phyloP scores from a whole-genome alignment of 129 eudicot genomes.

The Scalesia atractyloides region DNA sequence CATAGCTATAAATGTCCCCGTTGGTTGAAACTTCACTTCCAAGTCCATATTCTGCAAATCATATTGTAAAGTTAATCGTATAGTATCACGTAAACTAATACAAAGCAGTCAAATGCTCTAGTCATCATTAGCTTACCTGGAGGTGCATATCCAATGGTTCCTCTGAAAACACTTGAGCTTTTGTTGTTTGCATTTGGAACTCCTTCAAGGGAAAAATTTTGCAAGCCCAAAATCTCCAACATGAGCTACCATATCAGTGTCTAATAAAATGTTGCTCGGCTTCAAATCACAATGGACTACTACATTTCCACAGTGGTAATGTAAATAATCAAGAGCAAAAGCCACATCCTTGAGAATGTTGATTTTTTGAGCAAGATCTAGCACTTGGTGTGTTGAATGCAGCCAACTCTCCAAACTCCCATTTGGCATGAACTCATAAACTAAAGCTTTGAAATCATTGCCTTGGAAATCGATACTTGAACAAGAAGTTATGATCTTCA shows the following conservation, averaged over 20 bases:
- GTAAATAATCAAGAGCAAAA: conserved; percentile 42
- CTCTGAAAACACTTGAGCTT: conserved; percentile 22
- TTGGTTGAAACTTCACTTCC: conserved; percentile 32
- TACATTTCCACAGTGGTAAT: conserved; percentile 21
- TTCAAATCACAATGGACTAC: conserved; percentile 45
- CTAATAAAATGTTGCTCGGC: conserved; percentile 43
- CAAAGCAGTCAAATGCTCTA: background rate
- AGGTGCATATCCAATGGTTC: conserved; percentile 43
- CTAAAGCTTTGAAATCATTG: conserved; percentile 42
- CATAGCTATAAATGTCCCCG: conserved; percentile 45
- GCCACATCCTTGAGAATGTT: conserved; percentile 39
- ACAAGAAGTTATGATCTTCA: conserved; percentile 39
- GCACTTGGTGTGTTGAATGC: conserved; percentile 9
- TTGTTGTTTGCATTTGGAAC: conserved; percentile 18
- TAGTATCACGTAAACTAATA: background rate
- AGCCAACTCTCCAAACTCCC: conserved; percentile 42
- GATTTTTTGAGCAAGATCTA: conserved; percentile 32
- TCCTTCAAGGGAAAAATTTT: conserved; percentile 19
- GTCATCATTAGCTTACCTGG: conserved; percentile 21
- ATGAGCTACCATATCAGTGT: conserved; percentile 43
- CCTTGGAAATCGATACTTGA: conserved; percentile 40
- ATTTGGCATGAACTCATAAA: conserved; percentile 42
- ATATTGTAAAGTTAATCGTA: background rate
- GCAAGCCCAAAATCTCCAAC: conserved; percentile 50
- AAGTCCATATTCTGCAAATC: conserved; percentile 44